These are phyloP conservation scores for Tolypocladium endophyticum DNA, from an alignment of 2,329 filamentous ascomycete genomes.

Conservation along the genomic window DNA sequence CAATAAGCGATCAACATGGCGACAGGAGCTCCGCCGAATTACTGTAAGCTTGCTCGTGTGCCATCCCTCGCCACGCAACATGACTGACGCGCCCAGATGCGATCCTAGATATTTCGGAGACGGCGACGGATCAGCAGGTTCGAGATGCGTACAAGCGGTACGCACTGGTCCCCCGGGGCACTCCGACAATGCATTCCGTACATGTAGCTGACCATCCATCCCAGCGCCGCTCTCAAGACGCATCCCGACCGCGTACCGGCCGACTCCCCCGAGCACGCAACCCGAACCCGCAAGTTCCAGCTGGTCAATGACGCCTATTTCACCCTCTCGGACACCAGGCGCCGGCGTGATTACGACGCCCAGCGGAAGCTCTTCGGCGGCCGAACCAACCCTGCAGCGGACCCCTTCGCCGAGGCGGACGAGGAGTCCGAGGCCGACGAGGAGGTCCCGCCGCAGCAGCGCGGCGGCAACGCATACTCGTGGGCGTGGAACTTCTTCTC, in stretches of 20 bases:
- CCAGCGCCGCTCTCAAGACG: slow-evolving; percentile 75
- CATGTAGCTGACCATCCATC: neutral
- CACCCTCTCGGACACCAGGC: slow-evolving; percentile 68
- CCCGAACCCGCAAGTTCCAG: slow-evolving; percentile 81
- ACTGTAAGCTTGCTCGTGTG: slow-evolving; percentile 34
- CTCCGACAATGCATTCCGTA: neutral
- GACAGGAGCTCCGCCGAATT: slow-evolving; percentile 40
- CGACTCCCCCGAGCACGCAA: slow-evolving; percentile 70
- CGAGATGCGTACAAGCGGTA: slow-evolving; percentile 91
- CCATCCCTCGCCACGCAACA: neutral
- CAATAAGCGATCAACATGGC: slow-evolving; percentile 16
- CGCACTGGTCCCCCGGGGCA: slow-evolving; percentile 1
- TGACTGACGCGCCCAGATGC: slow-evolving; percentile 42
- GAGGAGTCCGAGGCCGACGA: slow-evolving; percentile 25
- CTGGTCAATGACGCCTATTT: slow-evolving; percentile 90
- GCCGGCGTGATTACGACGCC: slow-evolving; percentile 76
- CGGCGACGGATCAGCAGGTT: slow-evolving; percentile 71
- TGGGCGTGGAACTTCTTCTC: slow-evolving; percentile 65
- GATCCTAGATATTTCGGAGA: slow-evolving; percentile 61
- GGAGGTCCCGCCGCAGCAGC: slow-evolving; percentile 29
- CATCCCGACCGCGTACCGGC: slow-evolving; percentile 84
- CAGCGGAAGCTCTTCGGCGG: slow-evolving; percentile 32
- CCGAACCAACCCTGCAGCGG: slow-evolving; percentile 4
- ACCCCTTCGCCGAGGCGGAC: slow-evolving; percentile 37
- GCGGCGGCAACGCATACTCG: slow-evolving; percentile 47